phyloP scores from a whole-genome alignment of 2,329 filamentous ascomycete genomes.

The Aspergillus sclerotialis region DNA sequence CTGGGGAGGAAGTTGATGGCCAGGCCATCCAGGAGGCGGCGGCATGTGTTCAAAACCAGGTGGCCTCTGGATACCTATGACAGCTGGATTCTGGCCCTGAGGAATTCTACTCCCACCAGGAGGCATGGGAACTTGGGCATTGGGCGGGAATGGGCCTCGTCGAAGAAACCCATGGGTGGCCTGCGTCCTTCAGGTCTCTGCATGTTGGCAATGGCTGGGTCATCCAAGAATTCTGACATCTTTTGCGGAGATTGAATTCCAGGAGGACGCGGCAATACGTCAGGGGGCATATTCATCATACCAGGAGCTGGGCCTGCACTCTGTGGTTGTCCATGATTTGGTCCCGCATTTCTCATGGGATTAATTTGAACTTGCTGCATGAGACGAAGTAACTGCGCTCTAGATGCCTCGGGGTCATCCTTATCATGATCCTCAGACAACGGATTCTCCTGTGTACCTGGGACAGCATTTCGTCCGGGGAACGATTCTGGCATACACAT shows the following conservation, averaged over 20 bases:
- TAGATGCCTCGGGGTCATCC: conserved; percentile 50
- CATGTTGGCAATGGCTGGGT: conserved; percentile 38
- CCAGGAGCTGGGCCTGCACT: conserved; percentile 24
- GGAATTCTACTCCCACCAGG: conserved; percentile 26
- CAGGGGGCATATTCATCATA: conserved; percentile 29
- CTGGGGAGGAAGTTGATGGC: conserved; percentile 27
- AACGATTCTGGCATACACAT: conserved; percentile 18
- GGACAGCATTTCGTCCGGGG: conserved; percentile 15
- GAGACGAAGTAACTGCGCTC: conserved; percentile 78
- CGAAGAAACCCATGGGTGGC: conserved; percentile 33
- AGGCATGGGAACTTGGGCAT: conserved; percentile 27
- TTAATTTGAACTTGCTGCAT: conserved; percentile 57
- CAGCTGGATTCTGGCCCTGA: conserved; percentile 25
- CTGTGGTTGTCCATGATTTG: conserved; percentile 21
- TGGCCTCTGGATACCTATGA: conserved; percentile 37
- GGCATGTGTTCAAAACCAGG: conserved; percentile 39
- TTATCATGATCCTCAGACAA: conserved; percentile 27
- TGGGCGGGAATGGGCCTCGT: conserved; percentile 34
- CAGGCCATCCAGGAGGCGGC: conserved; percentile 33
- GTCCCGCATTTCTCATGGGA: conserved; percentile 14
- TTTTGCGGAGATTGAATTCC: conserved; percentile 28
- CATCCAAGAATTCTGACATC: conserved; percentile 33
- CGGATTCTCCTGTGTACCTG: conserved; percentile 21
- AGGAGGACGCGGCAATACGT: conserved; percentile 27
- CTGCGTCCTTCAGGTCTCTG: conserved; percentile 31